Evolutionary conservation across 768 basidiomycete species (phyloP).

Genomic region (Pleurotus salmoneostramineus): DNA sequence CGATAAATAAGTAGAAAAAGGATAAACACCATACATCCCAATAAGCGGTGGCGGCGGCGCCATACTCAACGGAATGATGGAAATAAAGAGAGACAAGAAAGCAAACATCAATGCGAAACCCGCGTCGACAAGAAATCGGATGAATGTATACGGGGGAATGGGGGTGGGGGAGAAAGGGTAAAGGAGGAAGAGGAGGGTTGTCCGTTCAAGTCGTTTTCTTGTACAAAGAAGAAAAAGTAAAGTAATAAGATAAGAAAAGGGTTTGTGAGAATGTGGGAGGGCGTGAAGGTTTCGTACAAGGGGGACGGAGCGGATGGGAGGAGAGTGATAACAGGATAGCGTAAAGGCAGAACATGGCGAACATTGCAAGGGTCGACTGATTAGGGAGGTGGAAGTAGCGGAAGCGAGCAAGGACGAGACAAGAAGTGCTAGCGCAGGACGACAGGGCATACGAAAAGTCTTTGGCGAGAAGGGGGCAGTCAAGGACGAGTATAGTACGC

Average conservation of each 20-base stretch:
- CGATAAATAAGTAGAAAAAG: too few species aligned
- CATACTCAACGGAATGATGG: too few species aligned
- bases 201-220: constrained; percentile 25
- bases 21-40: too few species aligned
- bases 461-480: not conserved
- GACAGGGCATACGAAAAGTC: not conserved
- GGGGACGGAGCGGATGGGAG: not conserved
- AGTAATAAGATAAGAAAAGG: not conserved
- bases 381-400: too few species aligned
- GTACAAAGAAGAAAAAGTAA: not conserved
- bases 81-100: too few species aligned
- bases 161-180: constrained; percentile 22
- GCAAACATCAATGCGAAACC: too few species aligned
- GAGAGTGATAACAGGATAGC: not conserved
- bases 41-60: too few species aligned
- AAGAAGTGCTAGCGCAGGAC: not conserved
- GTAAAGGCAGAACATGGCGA: not conserved
- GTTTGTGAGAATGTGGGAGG: not conserved
- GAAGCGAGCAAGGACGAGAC: too few species aligned
- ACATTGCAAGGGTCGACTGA: not conserved
- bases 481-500: too few species aligned
- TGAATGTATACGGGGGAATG: not conserved
- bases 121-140: too few species aligned
- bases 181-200: constrained; percentile 27
- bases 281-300: not conserved